Percentiles rank a stretch among this genome's conserved stretches.
phyloP scores from a whole-genome alignment of 1,284 basidiomycete genomes.

The Macrocybe sp. region DNA sequence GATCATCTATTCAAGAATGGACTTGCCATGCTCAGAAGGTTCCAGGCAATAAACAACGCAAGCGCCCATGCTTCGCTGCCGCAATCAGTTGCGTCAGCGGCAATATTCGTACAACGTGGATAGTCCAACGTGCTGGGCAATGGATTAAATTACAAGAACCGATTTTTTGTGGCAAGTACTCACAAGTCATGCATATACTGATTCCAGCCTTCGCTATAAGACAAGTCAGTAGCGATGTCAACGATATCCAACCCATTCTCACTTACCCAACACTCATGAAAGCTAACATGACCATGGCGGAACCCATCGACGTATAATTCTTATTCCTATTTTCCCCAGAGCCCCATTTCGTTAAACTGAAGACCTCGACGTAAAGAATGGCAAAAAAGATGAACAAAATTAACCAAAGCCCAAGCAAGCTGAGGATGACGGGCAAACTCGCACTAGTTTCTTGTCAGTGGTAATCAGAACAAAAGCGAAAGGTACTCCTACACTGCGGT shows the following conservation, averaged over 20 bases:
- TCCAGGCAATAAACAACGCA: slow-evolving; percentile 93
- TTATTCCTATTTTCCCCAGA: slow-evolving; percentile 65
- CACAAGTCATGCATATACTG: slow-evolving; percentile 95
- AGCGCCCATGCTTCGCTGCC: slow-evolving; percentile 87
- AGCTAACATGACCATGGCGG: slow-evolving; percentile 81
- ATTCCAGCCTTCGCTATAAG: slow-evolving; percentile 84
- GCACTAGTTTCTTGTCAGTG: slow-evolving; percentile 43
- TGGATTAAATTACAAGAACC: slow-evolving; percentile 5
- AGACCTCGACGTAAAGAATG: slow-evolving; percentile 89
- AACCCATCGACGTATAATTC: slow-evolving; percentile 83
- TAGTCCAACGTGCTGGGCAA: slow-evolving; percentile 61
- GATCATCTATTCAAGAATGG: not conserved
- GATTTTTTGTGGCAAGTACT: slow-evolving; percentile 12
- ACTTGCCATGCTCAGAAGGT: slow-evolving; percentile 90
- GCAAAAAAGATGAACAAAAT: slow-evolving; percentile 91
- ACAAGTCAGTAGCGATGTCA: slow-evolving; percentile 7
- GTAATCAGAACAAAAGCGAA: slow-evolving; percentile 1
- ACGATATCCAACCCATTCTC: not conserved
- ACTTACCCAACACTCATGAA: slow-evolving; percentile 73
- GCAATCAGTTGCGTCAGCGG: slow-evolving; percentile 66
- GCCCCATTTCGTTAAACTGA: slow-evolving; percentile 88
- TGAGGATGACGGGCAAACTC: slow-evolving; percentile 85
- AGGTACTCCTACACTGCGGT: slow-evolving; percentile 74
- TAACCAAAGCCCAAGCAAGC: slow-evolving; percentile 86
- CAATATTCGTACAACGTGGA: slow-evolving; percentile 79